A percentile compares a stretch with the other conserved stretches of the same genome.
These are phyloP conservation scores for Gynandropsis gynandra DNA, from an alignment of 345 rosid species.

Conservation along the genomic window DNA sequence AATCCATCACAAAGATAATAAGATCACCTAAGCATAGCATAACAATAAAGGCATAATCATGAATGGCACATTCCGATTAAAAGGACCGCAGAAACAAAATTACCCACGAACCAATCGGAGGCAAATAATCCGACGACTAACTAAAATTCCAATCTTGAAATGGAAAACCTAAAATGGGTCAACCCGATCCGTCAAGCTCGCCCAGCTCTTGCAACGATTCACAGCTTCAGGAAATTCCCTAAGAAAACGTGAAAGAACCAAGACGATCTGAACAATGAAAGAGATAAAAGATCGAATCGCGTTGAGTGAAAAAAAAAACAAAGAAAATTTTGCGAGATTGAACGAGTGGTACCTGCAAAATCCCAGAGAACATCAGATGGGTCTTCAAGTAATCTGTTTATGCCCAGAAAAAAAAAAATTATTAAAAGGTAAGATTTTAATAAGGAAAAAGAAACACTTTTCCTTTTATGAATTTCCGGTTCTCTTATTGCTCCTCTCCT, in stretches of 20 bases:
- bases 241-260: not conserved
- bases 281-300: slow-evolving; percentile 18
- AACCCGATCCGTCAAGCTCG: slow-evolving; percentile 17
- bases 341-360: slow-evolving; percentile 13
- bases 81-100: not conserved
- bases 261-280: slow-evolving; percentile 13
- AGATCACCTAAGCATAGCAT: not conserved
- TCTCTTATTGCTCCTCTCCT: not conserved
- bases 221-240: not conserved
- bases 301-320: not conserved
- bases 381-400: slow-evolving; percentile 13
- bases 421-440: no score
- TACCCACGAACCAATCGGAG: not conserved
- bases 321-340: not conserved
- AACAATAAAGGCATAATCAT: not conserved
- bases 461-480: not conserved
- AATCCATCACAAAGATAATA: not conserved
- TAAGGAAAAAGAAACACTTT: not conserved
- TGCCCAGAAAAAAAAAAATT: not conserved
- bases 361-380: slow-evolving; percentile 14
- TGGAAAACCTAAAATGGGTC: slow-evolving; percentile 3
- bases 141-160: not conserved
- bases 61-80: slow-evolving; percentile 10
- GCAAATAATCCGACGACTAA: not conserved
- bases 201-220: slow-evolving; percentile 1